phyloP scores from a whole-genome alignment of 306 rosid genomes.

The Ceratonia siliqua region DNA sequence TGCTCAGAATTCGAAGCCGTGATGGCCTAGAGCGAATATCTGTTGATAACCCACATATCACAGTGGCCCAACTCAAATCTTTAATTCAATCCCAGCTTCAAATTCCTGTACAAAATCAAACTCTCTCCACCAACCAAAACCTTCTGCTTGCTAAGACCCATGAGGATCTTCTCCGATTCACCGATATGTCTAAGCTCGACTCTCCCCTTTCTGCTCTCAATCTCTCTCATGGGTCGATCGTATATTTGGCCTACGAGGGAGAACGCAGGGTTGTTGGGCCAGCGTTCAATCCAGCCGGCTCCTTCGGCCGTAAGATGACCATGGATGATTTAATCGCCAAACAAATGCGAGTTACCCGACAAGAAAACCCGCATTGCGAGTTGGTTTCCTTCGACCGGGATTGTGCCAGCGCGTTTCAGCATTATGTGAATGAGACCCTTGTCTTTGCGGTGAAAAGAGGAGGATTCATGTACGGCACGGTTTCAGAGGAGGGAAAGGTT shows the following conservation, averaged over 20 bases:
- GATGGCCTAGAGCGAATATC: constrained; percentile 86
- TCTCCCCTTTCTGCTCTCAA: constrained; percentile 58
- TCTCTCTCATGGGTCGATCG: constrained; percentile 74
- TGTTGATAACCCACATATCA: constrained; percentile 60
- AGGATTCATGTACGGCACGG: constrained; percentile 93
- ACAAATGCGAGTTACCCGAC: constrained; percentile 87
- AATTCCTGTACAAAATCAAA: constrained; percentile 74
- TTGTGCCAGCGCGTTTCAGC: constrained; percentile 87
- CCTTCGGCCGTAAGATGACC: constrained; percentile 97
- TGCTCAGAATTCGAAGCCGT: constrained; percentile 93
- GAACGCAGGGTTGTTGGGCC: constrained; percentile 83
- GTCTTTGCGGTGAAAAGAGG: constrained; percentile 87
- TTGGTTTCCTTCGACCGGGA: constrained; percentile 91
- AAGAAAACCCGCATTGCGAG: constrained; percentile 85
- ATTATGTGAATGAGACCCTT: constrained; percentile 78
- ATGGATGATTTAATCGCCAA: constrained; percentile 97
- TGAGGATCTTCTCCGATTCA: constrained; percentile 67
- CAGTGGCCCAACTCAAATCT: constrained; percentile 63
- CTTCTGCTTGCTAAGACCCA: constrained; percentile 64
- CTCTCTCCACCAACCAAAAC: constrained; percentile 81
- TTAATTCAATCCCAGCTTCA: constrained; percentile 60
- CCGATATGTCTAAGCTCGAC: constrained; percentile 69
- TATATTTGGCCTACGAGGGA: constrained; percentile 73
- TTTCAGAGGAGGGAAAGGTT: constrained; percentile 77
- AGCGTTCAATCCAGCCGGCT: constrained; percentile 69